Base-by-base conservation (phyloP, 352 stramenopile species). In the Pythium insidiosum region DNA sequence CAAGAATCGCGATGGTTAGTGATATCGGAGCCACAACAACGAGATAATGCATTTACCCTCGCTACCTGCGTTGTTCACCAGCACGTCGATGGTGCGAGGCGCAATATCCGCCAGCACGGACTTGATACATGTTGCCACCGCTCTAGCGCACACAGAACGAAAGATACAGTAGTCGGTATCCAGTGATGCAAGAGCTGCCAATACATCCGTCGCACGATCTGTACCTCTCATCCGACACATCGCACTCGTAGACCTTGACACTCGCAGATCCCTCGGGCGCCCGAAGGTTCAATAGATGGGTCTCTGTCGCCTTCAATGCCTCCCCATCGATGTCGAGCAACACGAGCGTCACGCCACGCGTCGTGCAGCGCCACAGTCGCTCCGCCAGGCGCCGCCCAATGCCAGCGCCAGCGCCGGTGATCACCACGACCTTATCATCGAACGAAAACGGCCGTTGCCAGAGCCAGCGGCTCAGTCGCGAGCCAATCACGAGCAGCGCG, bases 321-420 rank as follows among this genome's bases (percentile, higher is more conserved):
- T 49, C 42, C 11, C 33, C 13, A 30, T 88, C 58, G 29, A 85
- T 58, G 38, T 89, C 73, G 36, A 89, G 33, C 33, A 89, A 56
- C 26, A 70, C 70, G 29, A 89, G 44, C 43, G 71, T 84, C 48
- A 69, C 62, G 13, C 52, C 24, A 12, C 19, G 2, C 4, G 69
- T 47, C 21, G 18, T 26, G 28, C 43, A n/a, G n/a, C n/a, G 53
- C 25, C 79, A 43, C 6, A 71, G 66, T 0, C 37, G 34, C 30
- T 58, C 34, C 0, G 69, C 69, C 24, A 89, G 56, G 9, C 33
- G 30, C 16, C 58, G 48, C 18, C 73, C 77, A 43, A 89, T 71
- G 20, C 77, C 77, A 20, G 43, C 70, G 29, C 47, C 73, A 13
- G 69, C 73, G 19, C 77, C 77, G 5, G 77, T 89, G 47, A 89